phyloP scores from a whole-genome alignment of 805 yeast species.

The Myxozyma udenii region DNA sequence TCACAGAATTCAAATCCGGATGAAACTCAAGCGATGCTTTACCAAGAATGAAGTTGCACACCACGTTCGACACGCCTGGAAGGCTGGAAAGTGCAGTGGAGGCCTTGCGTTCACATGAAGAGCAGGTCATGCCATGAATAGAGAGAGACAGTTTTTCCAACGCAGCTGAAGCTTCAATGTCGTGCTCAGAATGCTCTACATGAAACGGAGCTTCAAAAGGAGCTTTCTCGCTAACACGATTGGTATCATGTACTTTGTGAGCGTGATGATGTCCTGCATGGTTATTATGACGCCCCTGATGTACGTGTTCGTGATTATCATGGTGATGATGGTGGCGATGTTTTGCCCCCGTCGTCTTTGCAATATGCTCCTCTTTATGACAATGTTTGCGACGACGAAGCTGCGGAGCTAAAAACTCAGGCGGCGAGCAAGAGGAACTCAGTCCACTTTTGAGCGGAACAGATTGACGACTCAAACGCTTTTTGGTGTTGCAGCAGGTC shows the following conservation, averaged over 20 bases:
- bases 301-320: not conserved
- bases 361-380: not conserved
- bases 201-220: too few relatives aligned
- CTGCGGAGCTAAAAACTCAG: not conserved
- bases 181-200: conserved; percentile 1
- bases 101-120: conserved; percentile 20
- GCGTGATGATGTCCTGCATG: not conserved
- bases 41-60: conserved; percentile 8
- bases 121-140: conserved; percentile 21
- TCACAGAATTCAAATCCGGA: conserved; percentile 3
- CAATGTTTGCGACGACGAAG: not conserved
- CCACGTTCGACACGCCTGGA: conserved; percentile 6
- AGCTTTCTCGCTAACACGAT: not conserved
- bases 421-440: not conserved
- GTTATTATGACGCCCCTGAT: not conserved
- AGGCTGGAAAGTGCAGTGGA: conserved; percentile 1
- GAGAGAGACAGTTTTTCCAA: conserved; percentile 11
- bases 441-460: not conserved
- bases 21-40: conserved; percentile 8
- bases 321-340: conserved; percentile 4
- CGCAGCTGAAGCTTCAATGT: conserved; percentile 4
- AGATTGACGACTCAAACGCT: conserved; percentile 1
- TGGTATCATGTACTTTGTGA: not conserved
- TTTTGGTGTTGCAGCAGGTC: conserved; percentile 10
- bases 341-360: not conserved